Evolutionary conservation across 106 monocot genomes (phyloP).

Genomic region (Apostasia ramifera): DNA sequence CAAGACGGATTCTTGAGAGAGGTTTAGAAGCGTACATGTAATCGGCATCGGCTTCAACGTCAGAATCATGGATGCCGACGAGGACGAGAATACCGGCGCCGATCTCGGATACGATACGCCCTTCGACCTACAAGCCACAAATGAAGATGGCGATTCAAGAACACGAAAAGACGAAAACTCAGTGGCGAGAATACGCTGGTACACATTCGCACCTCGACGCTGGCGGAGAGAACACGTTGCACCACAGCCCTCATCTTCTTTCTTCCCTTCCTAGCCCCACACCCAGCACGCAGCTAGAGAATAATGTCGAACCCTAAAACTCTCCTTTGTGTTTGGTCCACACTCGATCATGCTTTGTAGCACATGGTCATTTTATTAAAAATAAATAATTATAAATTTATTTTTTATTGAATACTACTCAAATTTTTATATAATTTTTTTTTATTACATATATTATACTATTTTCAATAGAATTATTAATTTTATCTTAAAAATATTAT

Average conservation of each 20-base stretch:
- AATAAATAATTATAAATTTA: no score
- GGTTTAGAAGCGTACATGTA: slow-evolving; percentile 45
- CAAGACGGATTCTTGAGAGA: background rate
- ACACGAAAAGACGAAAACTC: background rate
- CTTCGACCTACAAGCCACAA: slow-evolving; percentile 50
- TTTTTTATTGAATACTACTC: no score
- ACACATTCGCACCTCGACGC: slow-evolving; percentile 57
- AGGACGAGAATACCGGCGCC: slow-evolving; percentile 84
- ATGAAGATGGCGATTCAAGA: background rate
- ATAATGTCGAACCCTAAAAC: no score
- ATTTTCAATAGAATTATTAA: no score
- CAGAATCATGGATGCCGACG: slow-evolving; percentile 78
- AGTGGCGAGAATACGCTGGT: background rate
- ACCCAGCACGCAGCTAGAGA: no score
- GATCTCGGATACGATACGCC: slow-evolving; percentile 74
- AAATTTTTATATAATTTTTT: no score
- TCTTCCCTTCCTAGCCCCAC: no score
- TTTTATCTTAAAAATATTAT: no score
- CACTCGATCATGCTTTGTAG: no score
- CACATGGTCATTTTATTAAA: no score
- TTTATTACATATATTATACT: no score
- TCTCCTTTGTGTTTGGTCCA: no score
- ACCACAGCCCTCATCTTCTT: slow-evolving; percentile 72
- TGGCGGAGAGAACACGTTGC: slow-evolving; percentile 81
- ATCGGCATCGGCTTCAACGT: slow-evolving; percentile 79